Conservation (phyloP, 345 rosid species). For the Erysimum cheiranthoides region DNA sequence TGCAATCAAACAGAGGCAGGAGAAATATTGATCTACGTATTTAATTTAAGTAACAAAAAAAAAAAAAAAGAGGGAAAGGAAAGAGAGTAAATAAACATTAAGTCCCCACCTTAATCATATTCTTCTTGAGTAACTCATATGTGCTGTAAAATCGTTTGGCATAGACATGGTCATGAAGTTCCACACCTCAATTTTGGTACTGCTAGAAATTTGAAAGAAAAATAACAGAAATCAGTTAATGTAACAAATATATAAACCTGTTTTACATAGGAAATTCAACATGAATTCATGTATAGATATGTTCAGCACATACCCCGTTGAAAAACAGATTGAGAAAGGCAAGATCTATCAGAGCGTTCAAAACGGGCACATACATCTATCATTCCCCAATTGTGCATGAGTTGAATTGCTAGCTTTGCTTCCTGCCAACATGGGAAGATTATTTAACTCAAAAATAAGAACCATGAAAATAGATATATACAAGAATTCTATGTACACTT, state of each 20-base stretch:
- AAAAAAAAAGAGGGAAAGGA: background rate
- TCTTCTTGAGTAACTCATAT: conserved; percentile 76
- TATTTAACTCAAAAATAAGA: conserved; percentile 25
- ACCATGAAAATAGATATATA: conserved; percentile 7
- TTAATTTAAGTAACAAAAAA: background rate
- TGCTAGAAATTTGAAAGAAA: conserved; percentile 61
- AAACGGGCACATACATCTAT: conserved; percentile 93
- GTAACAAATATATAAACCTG: conserved; percentile 14
- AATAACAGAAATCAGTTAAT: conserved; percentile 41
- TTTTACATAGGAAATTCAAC: conserved; percentile 26
- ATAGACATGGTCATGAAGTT: conserved; percentile 84
- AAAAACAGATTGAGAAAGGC: conserved; percentile 91
- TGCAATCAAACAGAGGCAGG: background rate
- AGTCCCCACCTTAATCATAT: conserved; percentile 69
- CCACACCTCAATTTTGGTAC: conserved; percentile 85
- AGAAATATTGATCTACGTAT: background rate
- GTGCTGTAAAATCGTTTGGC: conserved; percentile 82
- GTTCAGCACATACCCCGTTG: conserved; percentile 76
- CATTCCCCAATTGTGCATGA: conserved; percentile 91
- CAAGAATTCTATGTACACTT: conserved; percentile 37
- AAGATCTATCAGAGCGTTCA: conserved; percentile 94
- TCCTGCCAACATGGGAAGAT: conserved; percentile 61
- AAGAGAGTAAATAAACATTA: conserved; percentile 21
- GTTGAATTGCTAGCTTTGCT: conserved; percentile 91
- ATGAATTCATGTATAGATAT: conserved; percentile 15